These are phyloP conservation scores for Penicillium expansum DNA, from an alignment of 2,329 filamentous ascomycete genomes.

Conservation along the genomic window DNA sequence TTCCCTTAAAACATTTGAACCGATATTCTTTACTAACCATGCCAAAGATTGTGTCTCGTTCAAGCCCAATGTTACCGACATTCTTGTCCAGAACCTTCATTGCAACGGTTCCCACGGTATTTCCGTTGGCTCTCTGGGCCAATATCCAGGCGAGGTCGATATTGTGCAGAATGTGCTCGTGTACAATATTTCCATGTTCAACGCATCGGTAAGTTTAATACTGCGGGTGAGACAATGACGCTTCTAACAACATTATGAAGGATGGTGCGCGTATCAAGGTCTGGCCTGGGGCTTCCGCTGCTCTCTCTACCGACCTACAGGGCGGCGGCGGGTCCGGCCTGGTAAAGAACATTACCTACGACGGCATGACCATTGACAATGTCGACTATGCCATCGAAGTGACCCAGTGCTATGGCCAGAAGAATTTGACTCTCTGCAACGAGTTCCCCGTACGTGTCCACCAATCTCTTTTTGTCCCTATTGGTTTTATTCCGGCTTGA, in stretches of 20 bases:
- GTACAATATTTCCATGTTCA: conserved; percentile 59
- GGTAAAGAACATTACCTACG: conserved; percentile 66
- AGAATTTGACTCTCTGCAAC: conserved; percentile 60
- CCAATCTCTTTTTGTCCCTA: background rate
- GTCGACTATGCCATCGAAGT: conserved; percentile 65
- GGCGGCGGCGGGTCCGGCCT: conserved; percentile 63
- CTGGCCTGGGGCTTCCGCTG: conserved; percentile 60
- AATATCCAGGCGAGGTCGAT: conserved; percentile 63
- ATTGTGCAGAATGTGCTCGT: conserved; percentile 68
- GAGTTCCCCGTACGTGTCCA: conserved; percentile 50
- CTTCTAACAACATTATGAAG: conserved; percentile 37
- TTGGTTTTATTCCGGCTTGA: background rate
- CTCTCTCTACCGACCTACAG: conserved; percentile 59
- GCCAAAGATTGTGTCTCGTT: conserved; percentile 65
- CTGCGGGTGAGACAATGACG: conserved; percentile 38
- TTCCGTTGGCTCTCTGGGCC: conserved; percentile 68
- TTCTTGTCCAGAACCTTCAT: conserved; percentile 63
- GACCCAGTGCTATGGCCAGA: conserved; percentile 65
- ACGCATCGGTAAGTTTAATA: conserved; percentile 43
- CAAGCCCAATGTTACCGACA: conserved; percentile 69
- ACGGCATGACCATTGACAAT: conserved; percentile 58
- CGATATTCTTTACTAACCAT: conserved; percentile 6
- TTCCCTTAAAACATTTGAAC: background rate
- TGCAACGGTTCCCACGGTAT: conserved; percentile 72
- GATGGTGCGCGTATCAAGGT: conserved; percentile 72